Conservation (phyloP, 352 stramenopile species). For the Elongisporangium prolatum region DNA sequence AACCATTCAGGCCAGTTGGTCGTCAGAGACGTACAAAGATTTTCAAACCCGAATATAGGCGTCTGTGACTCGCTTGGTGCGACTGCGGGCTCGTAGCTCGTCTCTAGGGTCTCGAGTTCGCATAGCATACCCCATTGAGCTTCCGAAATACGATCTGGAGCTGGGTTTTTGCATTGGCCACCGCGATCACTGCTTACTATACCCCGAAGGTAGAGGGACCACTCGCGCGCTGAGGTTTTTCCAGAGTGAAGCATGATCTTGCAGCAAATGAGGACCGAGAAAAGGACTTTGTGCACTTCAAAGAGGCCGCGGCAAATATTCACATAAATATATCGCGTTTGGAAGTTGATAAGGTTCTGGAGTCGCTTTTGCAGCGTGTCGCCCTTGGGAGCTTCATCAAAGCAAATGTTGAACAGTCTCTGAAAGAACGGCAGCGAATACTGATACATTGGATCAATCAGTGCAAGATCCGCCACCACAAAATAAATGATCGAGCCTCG, state of each 20-base stretch:
- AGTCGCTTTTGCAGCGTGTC: constrained; percentile 60
- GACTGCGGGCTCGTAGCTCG: constrained; percentile 9
- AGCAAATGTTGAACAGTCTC: constrained; percentile 89
- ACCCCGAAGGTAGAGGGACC: constrained; percentile 88
- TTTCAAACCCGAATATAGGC: constrained; percentile 38
- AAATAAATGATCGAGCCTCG: constrained; percentile 94
- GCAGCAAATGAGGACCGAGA: constrained; percentile 93
- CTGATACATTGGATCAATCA: constrained; percentile 96
- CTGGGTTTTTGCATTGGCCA: constrained; percentile 40
- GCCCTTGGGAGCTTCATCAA: constrained; percentile 66
- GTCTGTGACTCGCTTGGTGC: constrained; percentile 1
- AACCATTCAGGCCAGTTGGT: constrained; percentile 57
- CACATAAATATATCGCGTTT: constrained; percentile 90
- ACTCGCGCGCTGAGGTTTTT: constrained; percentile 73
- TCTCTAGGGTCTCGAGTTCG: constrained; percentile 66
- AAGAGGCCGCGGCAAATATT: constrained; percentile 95
- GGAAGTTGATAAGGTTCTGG: constrained; percentile 81
- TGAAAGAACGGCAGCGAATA: constrained; percentile 94
- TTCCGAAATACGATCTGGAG: constrained; percentile 62
- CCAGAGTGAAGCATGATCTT: constrained; percentile 88
- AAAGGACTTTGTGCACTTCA: constrained; percentile 92
- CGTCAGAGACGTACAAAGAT: constrained; percentile 56
- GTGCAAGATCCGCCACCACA: constrained; percentile 88
- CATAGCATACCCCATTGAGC: constrained; percentile 80
- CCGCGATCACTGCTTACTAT: constrained; percentile 18